These are phyloP conservation scores for Cyanidium caldarium DNA, from an alignment of 23 red algal genomes.

Conservation along the genomic window DNA sequence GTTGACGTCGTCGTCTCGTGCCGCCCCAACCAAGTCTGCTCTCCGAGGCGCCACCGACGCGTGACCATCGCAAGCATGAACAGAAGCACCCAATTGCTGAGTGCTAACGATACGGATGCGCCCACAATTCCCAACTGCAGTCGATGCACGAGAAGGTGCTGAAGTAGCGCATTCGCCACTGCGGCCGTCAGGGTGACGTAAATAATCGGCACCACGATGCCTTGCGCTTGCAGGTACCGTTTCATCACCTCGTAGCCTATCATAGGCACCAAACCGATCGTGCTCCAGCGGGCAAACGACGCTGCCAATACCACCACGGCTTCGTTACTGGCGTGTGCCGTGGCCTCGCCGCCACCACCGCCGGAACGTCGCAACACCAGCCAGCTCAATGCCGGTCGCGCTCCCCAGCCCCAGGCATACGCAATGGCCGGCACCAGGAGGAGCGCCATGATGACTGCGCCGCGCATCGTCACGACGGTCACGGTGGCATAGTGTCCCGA, in stretches of 20 bases:
- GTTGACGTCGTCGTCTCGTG: too few species aligned
- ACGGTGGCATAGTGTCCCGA: background rate
- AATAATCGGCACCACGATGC: constrained; percentile 4
- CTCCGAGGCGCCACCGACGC: background rate
- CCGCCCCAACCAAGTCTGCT: background rate
- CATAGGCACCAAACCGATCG: background rate
- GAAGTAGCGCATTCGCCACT: background rate
- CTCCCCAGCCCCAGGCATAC: background rate
- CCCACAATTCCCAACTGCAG: background rate
- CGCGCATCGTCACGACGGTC: background rate
- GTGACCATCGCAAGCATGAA: background rate
- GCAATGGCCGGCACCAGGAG: background rate
- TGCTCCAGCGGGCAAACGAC: background rate
- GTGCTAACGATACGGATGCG: background rate
- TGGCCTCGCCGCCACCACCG: too few species aligned
- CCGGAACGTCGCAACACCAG: too few species aligned
- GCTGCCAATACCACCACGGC: background rate
- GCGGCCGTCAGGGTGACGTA: background rate
- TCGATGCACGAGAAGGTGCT: background rate
- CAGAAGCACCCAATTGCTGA: background rate
- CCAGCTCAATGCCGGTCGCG: background rate
- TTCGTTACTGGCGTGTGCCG: background rate
- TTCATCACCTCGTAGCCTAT: background rate
- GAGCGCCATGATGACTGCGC: background rate
- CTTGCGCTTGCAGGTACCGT: background rate